phyloP scores from a whole-genome alignment of 2,329 filamentous ascomycete species.

The Tolypocladium guangdongense region DNA sequence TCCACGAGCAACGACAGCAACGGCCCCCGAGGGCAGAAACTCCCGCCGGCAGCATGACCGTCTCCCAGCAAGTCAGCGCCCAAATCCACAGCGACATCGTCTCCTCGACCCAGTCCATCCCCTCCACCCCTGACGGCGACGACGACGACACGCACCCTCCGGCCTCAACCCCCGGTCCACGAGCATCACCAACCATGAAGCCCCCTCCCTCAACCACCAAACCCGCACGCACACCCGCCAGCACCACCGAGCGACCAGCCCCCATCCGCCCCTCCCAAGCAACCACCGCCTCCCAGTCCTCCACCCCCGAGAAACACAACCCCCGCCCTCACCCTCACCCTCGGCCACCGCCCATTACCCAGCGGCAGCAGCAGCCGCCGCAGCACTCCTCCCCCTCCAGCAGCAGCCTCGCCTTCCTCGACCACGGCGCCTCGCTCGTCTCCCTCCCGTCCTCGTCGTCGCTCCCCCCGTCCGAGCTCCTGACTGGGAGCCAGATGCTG shows the following conservation, averaged over 20 bases:
- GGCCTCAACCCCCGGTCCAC: background rate
- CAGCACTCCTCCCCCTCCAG: conserved; percentile 7
- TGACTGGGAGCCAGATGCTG: conserved; percentile 41
- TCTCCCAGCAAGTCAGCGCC: conserved; percentile 41
- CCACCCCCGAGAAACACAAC: conserved; percentile 17
- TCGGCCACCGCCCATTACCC: background rate
- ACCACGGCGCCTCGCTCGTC: conserved; percentile 11
- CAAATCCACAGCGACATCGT: conserved; percentile 37
- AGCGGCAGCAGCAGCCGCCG: conserved; percentile 1
- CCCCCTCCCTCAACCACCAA: conserved; percentile 3
- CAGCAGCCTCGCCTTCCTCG: conserved; percentile 16
- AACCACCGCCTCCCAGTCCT: conserved; percentile 24
- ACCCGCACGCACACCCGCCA: conserved; percentile 1
- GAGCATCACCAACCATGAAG: conserved; percentile 7
- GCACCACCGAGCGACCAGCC: background rate
- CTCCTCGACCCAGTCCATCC: conserved; percentile 26
- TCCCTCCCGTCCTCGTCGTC: conserved; percentile 5
- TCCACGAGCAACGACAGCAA: background rate
- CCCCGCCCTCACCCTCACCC: conserved; percentile 1
- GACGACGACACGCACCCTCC: conserved; percentile 1
- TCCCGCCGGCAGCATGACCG: conserved; percentile 17
- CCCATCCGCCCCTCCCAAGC: conserved; percentile 20
- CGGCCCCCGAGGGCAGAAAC: background rate
- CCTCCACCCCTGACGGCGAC: conserved; percentile 19
- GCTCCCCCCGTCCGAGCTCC: conserved; percentile 31